phyloP scores from a whole-genome alignment of 495 filamentous ascomycete genomes.

The Talaromyces stipitatus region DNA sequence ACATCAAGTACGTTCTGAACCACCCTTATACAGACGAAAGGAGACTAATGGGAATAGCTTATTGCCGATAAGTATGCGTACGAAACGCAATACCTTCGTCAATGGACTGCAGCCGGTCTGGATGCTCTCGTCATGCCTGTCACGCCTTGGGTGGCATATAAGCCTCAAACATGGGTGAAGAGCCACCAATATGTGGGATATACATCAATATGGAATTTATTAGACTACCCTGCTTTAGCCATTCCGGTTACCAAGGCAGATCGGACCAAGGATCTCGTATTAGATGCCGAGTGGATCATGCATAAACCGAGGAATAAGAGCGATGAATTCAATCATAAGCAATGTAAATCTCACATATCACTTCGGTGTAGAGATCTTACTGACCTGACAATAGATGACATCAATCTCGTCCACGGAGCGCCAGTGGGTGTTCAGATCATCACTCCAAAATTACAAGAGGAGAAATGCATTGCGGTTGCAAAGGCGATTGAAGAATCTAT shows the following conservation, averaged over 20 bases:
- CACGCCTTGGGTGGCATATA: conserved; percentile 44
- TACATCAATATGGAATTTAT: conserved; percentile 59
- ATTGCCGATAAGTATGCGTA: conserved; percentile 26
- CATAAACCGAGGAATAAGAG: conserved; percentile 32
- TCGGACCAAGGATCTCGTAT: conserved; percentile 19
- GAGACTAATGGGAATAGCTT: conserved; percentile 12
- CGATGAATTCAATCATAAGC: conserved; percentile 35
- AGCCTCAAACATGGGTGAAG: conserved; percentile 39
- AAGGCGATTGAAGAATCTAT: conserved; percentile 29
- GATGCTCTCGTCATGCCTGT: conserved; percentile 63
- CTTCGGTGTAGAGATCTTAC: not conserved
- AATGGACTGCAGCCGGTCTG: conserved; percentile 49
- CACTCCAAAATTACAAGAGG: conserved; percentile 38
- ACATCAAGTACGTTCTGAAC: conserved; percentile 22
- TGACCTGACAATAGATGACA: conserved; percentile 24
- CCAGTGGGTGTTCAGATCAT: conserved; percentile 51
- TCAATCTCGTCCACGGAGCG: conserved; percentile 40
- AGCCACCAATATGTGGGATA: conserved; percentile 55
- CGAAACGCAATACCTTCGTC: conserved; percentile 27
- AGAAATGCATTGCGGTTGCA: conserved; percentile 38
- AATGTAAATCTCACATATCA: conserved; percentile 24
- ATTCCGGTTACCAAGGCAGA: conserved; percentile 46
- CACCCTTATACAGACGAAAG: not conserved
- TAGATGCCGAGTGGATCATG: conserved; percentile 19
- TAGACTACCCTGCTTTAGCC: conserved; percentile 55